Percentiles rank a stretch among this genome's conserved stretches.
phyloP scores from a whole-genome alignment of 2,329 filamentous ascomycete species.

The Monilinia vaccinii-corymbosi region DNA sequence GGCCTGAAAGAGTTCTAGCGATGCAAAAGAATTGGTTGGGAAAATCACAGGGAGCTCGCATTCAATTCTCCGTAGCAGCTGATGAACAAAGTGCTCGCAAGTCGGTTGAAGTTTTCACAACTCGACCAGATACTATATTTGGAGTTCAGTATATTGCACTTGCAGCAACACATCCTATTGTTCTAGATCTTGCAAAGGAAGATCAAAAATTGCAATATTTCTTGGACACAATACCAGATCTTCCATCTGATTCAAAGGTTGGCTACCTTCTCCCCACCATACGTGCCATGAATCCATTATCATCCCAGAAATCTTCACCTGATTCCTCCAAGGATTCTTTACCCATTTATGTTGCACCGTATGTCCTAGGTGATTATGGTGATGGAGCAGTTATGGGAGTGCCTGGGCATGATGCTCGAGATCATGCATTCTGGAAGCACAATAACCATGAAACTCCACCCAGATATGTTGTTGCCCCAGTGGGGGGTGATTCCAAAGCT shows the following conservation, averaged over 20 bases:
- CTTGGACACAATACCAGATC: constrained; percentile 49
- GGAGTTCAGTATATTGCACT: constrained; percentile 80
- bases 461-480: constrained; percentile 47
- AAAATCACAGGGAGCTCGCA: constrained; percentile 61
- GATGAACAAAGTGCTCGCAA: constrained; percentile 16
- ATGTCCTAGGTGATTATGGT: constrained; percentile 78
- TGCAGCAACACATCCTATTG: constrained; percentile 63
- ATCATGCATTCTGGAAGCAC: constrained; percentile 70
- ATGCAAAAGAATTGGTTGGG: constrained; percentile 90
- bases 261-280: constrained; percentile 60
- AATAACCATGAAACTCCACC: constrained; percentile 55
- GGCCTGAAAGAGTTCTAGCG: constrained; percentile 73
- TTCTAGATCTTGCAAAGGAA: constrained; percentile 47
- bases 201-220: constrained; percentile 59
- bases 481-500: constrained; percentile 38
- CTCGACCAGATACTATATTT: constrained; percentile 76
- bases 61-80: constrained; percentile 57
- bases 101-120: constrained; percentile 67
- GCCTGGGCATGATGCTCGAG: constrained; percentile 72
- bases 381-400: constrained; percentile 90
- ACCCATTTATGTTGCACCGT: constrained; percentile 74
- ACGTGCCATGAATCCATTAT: constrained; percentile 56
- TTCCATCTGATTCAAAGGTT: constrained; percentile 48
- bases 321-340: constrained; percentile 47
- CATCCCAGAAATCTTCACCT: constrained; percentile 42